Conservation (phyloP, 768 basidiomycete genomes). For the Rhodosporidiobolus sp. region DNA sequence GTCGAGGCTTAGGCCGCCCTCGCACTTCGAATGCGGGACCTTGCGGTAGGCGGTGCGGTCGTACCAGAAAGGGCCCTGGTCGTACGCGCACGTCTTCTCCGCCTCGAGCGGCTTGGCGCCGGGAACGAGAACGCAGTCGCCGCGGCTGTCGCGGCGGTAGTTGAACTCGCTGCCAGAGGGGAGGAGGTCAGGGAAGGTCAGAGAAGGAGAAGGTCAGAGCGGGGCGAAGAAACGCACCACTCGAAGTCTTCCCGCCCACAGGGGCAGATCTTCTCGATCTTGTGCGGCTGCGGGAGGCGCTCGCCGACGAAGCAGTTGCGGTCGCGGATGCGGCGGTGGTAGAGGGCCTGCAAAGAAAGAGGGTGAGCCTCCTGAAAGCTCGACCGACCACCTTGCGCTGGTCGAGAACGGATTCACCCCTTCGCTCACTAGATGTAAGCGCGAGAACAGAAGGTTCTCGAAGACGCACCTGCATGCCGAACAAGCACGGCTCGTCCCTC, state of each 20-base stretch:
- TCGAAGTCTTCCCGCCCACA: constrained; percentile 81
- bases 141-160: constrained; percentile 63
- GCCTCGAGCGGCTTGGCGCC: constrained; percentile 61
- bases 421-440: too few relatives aligned
- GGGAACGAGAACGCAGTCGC: constrained; percentile 71
- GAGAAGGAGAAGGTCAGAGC: background rate
- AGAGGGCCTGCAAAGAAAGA: constrained; percentile 76
- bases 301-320: constrained; percentile 80
- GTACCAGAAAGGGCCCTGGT: constrained; percentile 76
- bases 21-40: constrained; percentile 83
- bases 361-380: too few relatives aligned
- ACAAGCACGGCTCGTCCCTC: constrained; percentile 81
- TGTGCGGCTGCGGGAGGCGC: constrained; percentile 57
- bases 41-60: constrained; percentile 87
- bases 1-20: constrained; percentile 74
- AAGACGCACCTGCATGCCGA: constrained; percentile 77
- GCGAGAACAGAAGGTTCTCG: too few relatives aligned
- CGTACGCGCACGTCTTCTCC: constrained; percentile 61
- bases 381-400: too few relatives aligned
- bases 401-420: too few relatives aligned
- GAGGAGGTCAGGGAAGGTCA: background rate
- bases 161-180: constrained; percentile 95
- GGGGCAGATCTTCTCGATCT: constrained; percentile 65
- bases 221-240: constrained; percentile 64
- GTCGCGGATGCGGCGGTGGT: constrained; percentile 78